These are phyloP conservation scores for Biscogniauxia mediterranea DNA, from an alignment of 2,329 filamentous ascomycete species.

Conservation along the genomic window DNA sequence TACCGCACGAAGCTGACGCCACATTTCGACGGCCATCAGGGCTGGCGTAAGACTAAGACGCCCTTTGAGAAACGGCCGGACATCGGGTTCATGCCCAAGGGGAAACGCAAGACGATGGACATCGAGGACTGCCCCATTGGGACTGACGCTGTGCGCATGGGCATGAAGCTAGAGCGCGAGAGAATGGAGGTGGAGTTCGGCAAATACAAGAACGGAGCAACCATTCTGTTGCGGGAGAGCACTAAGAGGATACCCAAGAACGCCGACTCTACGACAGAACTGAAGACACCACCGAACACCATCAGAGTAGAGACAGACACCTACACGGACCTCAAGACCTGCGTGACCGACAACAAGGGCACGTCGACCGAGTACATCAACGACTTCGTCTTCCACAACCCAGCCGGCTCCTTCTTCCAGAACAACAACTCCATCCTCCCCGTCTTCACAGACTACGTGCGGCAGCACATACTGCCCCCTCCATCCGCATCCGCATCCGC, in stretches of 20 bases:
- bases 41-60: constrained; percentile 48
- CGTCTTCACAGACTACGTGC: constrained; percentile 82
- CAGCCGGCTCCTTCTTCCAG: constrained; percentile 94
- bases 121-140: constrained; percentile 98
- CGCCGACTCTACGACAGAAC: constrained; percentile 11
- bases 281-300: constrained; percentile 37
- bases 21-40: constrained; percentile 81
- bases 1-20: constrained; percentile 97
- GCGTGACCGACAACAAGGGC: constrained; percentile 81
- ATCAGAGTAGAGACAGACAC: constrained; percentile 54
- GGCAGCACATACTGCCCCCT: constrained; percentile 68
- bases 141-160: constrained; percentile 77
- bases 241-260: constrained; percentile 65
- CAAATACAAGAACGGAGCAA: constrained; percentile 78
- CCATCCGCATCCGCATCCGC: constrained; percentile 29
- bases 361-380: constrained; percentile 86
- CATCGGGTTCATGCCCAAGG: constrained; percentile 89
- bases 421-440: constrained; percentile 99
- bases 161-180: constrained; percentile 75
- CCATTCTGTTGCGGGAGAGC: constrained; percentile 82
- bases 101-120: constrained; percentile 75
- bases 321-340: constrained; percentile 78
- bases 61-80: constrained; percentile 65
- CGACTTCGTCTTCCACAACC: constrained; percentile 82
- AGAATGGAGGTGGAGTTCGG: constrained; percentile 68